phyloP scores from a whole-genome alignment of 2,329 filamentous ascomycete species.

The Neonectria coccinea region DNA sequence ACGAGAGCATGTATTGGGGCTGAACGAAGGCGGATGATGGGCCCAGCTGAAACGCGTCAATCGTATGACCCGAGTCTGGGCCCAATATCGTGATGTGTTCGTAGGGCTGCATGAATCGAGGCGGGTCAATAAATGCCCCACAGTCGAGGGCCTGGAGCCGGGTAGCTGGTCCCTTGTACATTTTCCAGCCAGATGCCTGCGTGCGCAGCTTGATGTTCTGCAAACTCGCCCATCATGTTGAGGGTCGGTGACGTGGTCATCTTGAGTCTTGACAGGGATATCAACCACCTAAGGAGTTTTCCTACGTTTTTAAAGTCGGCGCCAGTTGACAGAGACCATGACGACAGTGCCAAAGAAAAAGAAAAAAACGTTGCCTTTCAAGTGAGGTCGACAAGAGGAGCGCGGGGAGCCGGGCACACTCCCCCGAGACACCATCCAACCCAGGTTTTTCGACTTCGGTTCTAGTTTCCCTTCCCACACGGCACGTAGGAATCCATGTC shows the following conservation, averaged over 20 bases:
- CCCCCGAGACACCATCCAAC: neutral
- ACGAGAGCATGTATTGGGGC: too few species aligned
- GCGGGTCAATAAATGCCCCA: too few species aligned
- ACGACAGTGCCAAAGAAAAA: neutral
- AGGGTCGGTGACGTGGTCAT: neutral
- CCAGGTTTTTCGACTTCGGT: neutral
- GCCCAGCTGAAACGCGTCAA: too few species aligned
- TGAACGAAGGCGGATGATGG: too few species aligned
- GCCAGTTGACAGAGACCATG: neutral
- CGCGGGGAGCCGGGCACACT: neutral
- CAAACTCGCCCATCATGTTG: neutral
- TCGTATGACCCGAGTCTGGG: too few species aligned
- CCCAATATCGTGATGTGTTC: too few species aligned
- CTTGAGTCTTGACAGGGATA: neutral
- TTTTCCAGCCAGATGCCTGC: neutral
- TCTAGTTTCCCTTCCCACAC: neutral
- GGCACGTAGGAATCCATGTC: neutral
- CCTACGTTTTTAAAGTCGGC: too few species aligned
- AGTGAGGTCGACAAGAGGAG: neutral
- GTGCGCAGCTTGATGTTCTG: neutral
- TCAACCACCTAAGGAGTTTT: too few species aligned
- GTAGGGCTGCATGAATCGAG: neutral
- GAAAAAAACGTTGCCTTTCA: too few species aligned
- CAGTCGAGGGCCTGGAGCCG: too few species aligned
- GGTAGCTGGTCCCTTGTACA: too few species aligned